Evolutionary conservation across 2,329 filamentous ascomycete species (phyloP).

Genomic region (Tricladium varicosporioides): DNA sequence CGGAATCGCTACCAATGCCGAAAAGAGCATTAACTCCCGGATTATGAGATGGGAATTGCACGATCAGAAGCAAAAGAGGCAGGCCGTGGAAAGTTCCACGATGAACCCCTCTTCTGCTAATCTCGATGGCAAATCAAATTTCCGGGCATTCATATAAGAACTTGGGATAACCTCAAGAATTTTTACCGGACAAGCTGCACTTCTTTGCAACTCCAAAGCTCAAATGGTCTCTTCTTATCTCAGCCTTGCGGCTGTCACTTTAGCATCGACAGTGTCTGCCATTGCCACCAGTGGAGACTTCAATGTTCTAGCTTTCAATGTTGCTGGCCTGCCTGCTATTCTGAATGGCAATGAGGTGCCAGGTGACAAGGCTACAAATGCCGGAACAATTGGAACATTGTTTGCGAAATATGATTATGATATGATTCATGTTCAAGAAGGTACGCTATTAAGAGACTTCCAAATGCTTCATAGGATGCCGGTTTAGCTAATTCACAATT

Average conservation of each 20-base stretch:
- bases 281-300: constrained; percentile 42
- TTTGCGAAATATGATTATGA: constrained; percentile 58
- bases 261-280: constrained; percentile 13
- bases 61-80: too few relatives aligned
- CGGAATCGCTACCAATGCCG: too few relatives aligned
- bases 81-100: too few relatives aligned
- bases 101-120: too few relatives aligned
- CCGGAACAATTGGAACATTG: constrained; percentile 52
- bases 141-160: too few relatives aligned
- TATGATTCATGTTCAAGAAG: constrained; percentile 64
- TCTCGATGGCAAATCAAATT: too few relatives aligned
- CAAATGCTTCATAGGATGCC: neutral
- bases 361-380: constrained; percentile 60
- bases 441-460: neutral
- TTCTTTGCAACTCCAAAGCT: too few relatives aligned
- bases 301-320: constrained; percentile 55
- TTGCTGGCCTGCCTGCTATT: constrained; percentile 56
- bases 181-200: too few relatives aligned
- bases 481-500: neutral
- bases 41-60: too few relatives aligned
- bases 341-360: constrained; percentile 59
- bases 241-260: constrained; percentile 15
- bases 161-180: too few relatives aligned
- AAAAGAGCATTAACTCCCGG: too few relatives aligned
- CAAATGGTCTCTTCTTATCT: constrained; percentile 9